Conservation (phyloP, 2,329 filamentous ascomycete genomes). For the Mycosphaerelloides madeirae region DNA sequence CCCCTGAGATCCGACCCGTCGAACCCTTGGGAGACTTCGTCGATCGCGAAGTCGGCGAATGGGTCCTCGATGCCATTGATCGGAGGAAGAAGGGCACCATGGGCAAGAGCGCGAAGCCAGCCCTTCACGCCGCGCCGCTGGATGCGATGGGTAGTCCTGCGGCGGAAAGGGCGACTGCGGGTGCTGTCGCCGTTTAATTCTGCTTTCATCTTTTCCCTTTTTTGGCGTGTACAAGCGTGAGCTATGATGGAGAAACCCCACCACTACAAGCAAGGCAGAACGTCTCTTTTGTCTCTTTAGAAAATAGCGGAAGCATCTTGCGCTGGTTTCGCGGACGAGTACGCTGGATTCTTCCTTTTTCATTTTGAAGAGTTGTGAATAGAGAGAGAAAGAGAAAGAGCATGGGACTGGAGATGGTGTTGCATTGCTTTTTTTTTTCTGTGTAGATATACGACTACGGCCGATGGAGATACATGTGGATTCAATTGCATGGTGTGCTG, state of each 20-base stretch:
- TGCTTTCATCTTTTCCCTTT: not conserved
- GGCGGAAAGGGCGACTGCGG: constrained; percentile 2
- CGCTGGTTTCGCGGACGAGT: constrained; percentile 8
- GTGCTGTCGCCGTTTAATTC: constrained; percentile 6
- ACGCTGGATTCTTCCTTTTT: not conserved
- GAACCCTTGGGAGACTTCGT: constrained; percentile 34
- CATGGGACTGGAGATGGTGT: constrained; percentile 4
- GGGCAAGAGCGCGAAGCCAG: constrained; percentile 61
- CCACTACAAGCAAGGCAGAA: no score
- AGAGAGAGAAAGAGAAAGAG: constrained; percentile 9
- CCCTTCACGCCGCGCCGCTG: constrained; percentile 80
- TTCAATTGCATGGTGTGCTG: not conserved
- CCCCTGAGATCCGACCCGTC: constrained; percentile 26
- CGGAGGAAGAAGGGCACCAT: constrained; percentile 57
- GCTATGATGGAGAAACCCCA: not conserved
- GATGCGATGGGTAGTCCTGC: constrained; percentile 48
- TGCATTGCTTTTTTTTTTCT: constrained; percentile 3
- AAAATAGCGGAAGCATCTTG: constrained; percentile 5
- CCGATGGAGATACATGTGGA: not conserved
- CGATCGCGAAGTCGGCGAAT: constrained; percentile 78
- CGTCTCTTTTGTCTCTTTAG: constrained; percentile 1
- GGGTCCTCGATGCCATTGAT: constrained; percentile 71
- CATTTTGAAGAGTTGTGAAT: not conserved
- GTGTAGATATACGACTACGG: constrained; percentile 11
- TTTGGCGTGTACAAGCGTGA: constrained; percentile 1